phyloP scores from a whole-genome alignment of 306 rosid genomes.

The Pachyrhizus erosus region DNA sequence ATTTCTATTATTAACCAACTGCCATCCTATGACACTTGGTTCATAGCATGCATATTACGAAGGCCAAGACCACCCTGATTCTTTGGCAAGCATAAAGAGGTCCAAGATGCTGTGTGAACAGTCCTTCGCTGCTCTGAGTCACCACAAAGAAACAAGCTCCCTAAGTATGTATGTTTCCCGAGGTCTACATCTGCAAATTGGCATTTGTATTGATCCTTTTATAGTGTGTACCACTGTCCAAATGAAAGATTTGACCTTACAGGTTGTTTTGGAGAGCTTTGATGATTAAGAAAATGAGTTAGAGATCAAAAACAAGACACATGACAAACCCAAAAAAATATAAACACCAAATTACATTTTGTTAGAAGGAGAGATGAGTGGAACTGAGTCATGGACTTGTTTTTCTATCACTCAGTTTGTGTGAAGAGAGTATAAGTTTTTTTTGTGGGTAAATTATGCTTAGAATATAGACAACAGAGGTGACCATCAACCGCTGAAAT shows the following conservation, averaged over 20 bases:
- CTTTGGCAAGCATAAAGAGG: too few relatives aligned
- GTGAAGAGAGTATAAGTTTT: background rate
- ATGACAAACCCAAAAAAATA: conserved; percentile 8
- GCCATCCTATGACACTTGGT: too few relatives aligned
- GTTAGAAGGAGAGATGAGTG: conserved; percentile 6
- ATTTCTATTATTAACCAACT: too few relatives aligned
- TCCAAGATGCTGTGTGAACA: too few relatives aligned
- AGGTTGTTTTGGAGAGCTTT: background rate
- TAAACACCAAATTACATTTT: background rate
- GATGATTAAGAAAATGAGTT: background rate
- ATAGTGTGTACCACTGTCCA: background rate
- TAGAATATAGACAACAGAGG: background rate
- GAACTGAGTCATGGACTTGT: background rate
- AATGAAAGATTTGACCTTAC: conserved; percentile 5
- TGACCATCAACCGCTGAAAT: background rate
- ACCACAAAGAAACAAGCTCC: too few relatives aligned
- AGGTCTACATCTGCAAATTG: background rate
- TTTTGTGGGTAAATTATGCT: background rate
- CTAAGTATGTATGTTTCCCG: too few relatives aligned
- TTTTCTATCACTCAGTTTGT: background rate
- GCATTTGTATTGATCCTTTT: background rate
- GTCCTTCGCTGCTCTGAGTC: too few relatives aligned
- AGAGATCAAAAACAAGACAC: background rate
- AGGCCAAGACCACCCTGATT: too few relatives aligned
- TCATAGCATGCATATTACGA: too few relatives aligned